Base-by-base conservation (phyloP, 2,329 filamentous ascomycete genomes). In the Penicillium thymicola region DNA sequence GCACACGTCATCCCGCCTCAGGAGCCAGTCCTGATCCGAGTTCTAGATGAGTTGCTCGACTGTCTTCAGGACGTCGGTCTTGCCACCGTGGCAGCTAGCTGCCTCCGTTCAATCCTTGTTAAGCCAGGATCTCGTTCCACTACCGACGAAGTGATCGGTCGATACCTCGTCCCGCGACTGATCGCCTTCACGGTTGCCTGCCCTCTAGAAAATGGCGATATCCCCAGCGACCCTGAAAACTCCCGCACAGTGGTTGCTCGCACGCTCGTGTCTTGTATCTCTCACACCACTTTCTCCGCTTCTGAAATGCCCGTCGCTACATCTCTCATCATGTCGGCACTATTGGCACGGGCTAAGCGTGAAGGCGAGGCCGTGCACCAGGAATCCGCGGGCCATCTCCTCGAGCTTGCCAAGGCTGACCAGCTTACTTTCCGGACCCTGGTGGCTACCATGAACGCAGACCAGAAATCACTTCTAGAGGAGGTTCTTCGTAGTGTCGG, bases 21-120 rank as follows among this genome's bases (percentile, higher is more conserved):
- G 41, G 92, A 97, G 65, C 84, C 88, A 9, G 81, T 95, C 1
- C 83, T 96, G 44, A 78, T 81, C 25, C 85, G 85, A 53, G 92
- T 92, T 65, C 79, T 96, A 4, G 84, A 89, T 62, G 91, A 96
- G 76, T 76, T 96, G 23, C 77, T 93, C 37, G 93, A 96, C 67
- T 96, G 92, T 71, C 82, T 99, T 23, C 75, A 79, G 51, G 79
- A 82, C 52, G 71, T 80, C 5, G 78, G 78, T 4, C 74, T 81
- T 16, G 89, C 90, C 53, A 96, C 90, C 68, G 92, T 97, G 54
- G 92, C 94, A 1, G 89, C 91, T 59, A 92, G 91, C 68, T 99
- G 94, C 74, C 85, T 93, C 63, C 86, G 92, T 55, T 94, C 92
- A 8, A 82, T 97, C 8, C 81, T 97, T 30, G 78, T 96, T 79